Percentiles rank a stretch among this genome's conserved stretches.
phyloP scores from a whole-genome alignment of 345 rosid genomes.

The Hibiscus mutabilis region DNA sequence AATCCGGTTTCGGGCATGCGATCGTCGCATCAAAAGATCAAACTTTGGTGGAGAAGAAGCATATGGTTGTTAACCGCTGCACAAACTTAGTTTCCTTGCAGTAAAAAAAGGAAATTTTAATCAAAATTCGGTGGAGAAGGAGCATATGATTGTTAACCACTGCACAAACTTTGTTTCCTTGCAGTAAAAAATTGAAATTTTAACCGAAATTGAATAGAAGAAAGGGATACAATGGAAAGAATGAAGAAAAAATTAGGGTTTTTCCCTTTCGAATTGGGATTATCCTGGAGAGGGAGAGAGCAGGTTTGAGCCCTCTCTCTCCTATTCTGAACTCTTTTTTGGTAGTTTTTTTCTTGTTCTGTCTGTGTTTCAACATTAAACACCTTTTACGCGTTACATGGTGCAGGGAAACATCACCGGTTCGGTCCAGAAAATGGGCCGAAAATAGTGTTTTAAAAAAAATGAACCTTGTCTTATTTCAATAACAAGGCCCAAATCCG shows the following conservation, averaged over 20 bases:
- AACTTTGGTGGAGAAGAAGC: not conserved
- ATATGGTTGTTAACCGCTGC: not conserved
- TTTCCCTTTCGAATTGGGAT: not conserved
- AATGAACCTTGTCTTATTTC: too few species aligned
- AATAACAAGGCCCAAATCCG: too few species aligned
- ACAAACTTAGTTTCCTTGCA: conserved; percentile 18
- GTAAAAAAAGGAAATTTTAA: not conserved
- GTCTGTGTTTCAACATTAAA: too few species aligned
- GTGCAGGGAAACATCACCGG: not conserved
- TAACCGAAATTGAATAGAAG: conserved; percentile 5
- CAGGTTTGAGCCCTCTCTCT: conserved; percentile 16
- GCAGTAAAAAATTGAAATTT: not conserved
- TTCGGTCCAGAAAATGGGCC: not conserved
- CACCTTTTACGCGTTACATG: not conserved
- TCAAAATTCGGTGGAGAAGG: not conserved
- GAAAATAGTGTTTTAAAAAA: too few species aligned
- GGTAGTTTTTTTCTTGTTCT: not conserved
- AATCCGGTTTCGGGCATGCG: conserved; percentile 53
- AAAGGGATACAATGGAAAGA: not conserved
- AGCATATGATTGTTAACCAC: conserved; percentile 2
- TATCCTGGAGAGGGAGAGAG: conserved; percentile 25
- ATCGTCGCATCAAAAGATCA: conserved; percentile 68
- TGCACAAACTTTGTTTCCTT: conserved; percentile 16
- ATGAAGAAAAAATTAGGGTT: not conserved
- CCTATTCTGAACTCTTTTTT: not conserved